Percentiles rank a stretch among this genome's conserved stretches.
These are phyloP conservation scores for Paramecium sonneborni DNA, from an alignment of 73 alveolate species.

Conservation along the genomic window DNA sequence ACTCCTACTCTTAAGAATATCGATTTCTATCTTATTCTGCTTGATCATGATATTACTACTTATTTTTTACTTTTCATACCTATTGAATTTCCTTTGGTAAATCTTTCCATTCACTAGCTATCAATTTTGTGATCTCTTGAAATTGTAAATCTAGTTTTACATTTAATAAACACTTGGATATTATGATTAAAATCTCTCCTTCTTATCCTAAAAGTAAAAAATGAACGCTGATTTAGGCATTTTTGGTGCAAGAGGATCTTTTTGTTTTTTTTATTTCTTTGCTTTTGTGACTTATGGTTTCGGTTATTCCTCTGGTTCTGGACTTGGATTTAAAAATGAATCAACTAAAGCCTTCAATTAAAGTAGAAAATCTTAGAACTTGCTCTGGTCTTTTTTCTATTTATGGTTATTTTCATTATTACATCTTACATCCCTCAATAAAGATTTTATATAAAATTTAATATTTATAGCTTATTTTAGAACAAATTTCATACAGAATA, in stretches of 20 bases:
- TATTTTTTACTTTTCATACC: background rate
- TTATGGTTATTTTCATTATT: background rate
- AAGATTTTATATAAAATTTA: background rate
- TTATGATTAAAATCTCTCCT: slow-evolving; percentile 52
- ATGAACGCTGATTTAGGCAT: slow-evolving; percentile 67
- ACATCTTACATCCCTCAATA: background rate
- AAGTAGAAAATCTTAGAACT: slow-evolving; percentile 30
- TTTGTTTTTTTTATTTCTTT: slow-evolving; percentile 37
- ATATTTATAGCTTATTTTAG: background rate
- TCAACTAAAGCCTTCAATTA: background rate
- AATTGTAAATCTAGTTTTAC: slow-evolving; percentile 29
- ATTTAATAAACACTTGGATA: slow-evolving; percentile 46
- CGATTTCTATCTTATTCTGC: slow-evolving; percentile 34
- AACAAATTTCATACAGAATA: background rate
- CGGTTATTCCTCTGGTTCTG: slow-evolving; percentile 35
- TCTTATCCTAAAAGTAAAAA: slow-evolving; percentile 58
- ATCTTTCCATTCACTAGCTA: slow-evolving; percentile 67
- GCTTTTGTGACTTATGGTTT: background rate
- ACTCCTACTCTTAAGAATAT: background rate
- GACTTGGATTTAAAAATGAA: background rate
- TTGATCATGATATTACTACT: background rate
- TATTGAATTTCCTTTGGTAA: slow-evolving; percentile 57
- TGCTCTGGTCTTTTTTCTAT: slow-evolving; percentile 29
- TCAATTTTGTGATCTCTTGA: slow-evolving; percentile 60
- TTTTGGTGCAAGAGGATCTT: slow-evolving; percentile 66